Base-by-base conservation (phyloP, 2,329 filamentous ascomycete genomes). In the Aspergillus sp. region DNA sequence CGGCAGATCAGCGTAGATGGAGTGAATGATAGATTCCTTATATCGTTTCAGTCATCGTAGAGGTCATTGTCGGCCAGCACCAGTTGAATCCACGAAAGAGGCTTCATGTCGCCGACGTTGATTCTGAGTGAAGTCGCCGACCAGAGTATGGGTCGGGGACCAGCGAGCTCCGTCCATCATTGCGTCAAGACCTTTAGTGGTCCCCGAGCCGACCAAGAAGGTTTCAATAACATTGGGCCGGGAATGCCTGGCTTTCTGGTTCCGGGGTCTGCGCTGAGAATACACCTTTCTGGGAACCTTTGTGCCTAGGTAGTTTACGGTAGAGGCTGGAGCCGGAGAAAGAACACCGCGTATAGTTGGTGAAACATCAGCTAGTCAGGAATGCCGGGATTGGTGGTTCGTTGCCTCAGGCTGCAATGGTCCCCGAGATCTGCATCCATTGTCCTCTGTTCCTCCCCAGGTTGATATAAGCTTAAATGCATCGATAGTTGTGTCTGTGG, bases 141-240 rank as follows among this genome's bases (percentile, higher is more conserved):
- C 35, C 16, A n/a, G 35, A 38, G 35, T 7, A 38, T 38, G 40
- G 11, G 10, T 50, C 47, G 47, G 47, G 47, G 47, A 50, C 41
- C 32, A 44, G 14, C 19, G 41, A 13, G 35, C 14, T 26, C 32
- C 26, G 16, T 17, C 16, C n/a, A 13, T 38, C 30, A 49, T 49
- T 43, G 47, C 47, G 47, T 49, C 38, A 43, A 49, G 24, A 30
- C n/a, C 30, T n/a, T 13, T 35, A 19, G n/a, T 50, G 47, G 47
- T 50, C 47, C 47, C 47, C 47, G 47, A 50, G 41, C 24, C 14
- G 17, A 16, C 14, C 40, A n/a, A 30, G 26, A 42, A 42, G 19
- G 40, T 42, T 42, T 19, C 7, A 19, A 42, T 20, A 42, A 13
- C 19, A 19, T 11, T 38, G 40, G 40, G 40, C 10, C 40, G 19